Conservation (phyloP, 129 eudicot species). For the Smallanthus sonchifolius region DNA sequence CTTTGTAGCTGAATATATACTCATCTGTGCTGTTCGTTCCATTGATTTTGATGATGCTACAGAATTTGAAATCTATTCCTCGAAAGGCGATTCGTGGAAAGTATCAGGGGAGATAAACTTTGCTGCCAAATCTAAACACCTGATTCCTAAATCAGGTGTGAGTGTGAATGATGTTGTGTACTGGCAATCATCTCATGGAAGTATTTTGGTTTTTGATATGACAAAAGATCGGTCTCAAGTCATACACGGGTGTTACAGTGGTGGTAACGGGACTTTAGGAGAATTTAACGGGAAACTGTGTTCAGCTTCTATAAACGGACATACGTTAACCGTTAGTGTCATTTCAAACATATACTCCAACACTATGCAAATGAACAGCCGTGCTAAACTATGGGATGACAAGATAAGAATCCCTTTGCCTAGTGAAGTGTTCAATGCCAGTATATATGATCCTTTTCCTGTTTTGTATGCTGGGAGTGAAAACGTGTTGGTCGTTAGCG, state of each 20-base stretch:
- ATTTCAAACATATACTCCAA: slow-evolving; percentile 39
- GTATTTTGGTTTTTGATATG: slow-evolving; percentile 45
- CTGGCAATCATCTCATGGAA: slow-evolving; percentile 23
- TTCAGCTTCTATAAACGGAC: slow-evolving; percentile 15
- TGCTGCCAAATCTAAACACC: not conserved
- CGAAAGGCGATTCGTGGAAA: slow-evolving; percentile 49
- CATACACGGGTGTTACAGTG: slow-evolving; percentile 7
- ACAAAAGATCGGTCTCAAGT: slow-evolving; percentile 42
- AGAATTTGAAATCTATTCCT: slow-evolving; percentile 61
- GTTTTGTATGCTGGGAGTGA: slow-evolving; percentile 33
- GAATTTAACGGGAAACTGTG: slow-evolving; percentile 48
- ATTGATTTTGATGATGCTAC: slow-evolving; percentile 52
- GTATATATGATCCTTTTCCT: not conserved
- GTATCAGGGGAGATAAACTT: slow-evolving; percentile 51
- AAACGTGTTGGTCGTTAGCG: slow-evolving; percentile 14
- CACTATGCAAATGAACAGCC: slow-evolving; percentile 51
- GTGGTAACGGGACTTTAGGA: slow-evolving; percentile 31
- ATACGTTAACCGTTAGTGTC: not conserved
- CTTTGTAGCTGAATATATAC: slow-evolving; percentile 52
- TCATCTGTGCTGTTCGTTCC: slow-evolving; percentile 58
- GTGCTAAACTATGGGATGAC: slow-evolving; percentile 28
- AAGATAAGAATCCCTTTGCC: slow-evolving; percentile 10
- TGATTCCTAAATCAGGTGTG: slow-evolving; percentile 40
- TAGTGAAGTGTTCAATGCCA: not conserved
- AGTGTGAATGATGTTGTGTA: slow-evolving; percentile 40